Base-by-base conservation (phyloP, 2,329 filamentous ascomycete genomes). In the Cladosporium sp. region DNA sequence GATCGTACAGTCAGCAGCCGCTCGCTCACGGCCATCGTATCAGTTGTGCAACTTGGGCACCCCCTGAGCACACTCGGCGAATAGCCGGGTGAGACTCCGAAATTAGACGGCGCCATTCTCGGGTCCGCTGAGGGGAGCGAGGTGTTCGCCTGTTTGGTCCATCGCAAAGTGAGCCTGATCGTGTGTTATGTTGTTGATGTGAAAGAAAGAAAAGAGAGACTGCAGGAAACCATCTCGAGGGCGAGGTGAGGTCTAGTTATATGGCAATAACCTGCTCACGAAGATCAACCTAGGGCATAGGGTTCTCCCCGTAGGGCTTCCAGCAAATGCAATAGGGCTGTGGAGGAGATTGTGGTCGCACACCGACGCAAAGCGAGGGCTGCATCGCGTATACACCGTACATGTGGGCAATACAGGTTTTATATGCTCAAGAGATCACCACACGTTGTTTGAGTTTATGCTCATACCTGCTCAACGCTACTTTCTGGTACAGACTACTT, bases 241-340 rank as follows among this genome's bases (percentile, higher is more conserved):
- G 39, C 10, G n/a, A 57, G 32, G 54, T 36, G 54, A 57, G 32
- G 54, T 57, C 30, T 10, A 57, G 5, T 51, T 51, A 51, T 21
- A 26, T n/a, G 6, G 54, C 30, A 36, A 57, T 14, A 23, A 16
- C n/a, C 32, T 36, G 7, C 54, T 57, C 32, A 34, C 14, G 54
- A 32, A 39, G 54, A 39, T 57, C 32, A 25, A 34, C 54, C 30
- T 39, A 57, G 54, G 54, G 54, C 54, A 57, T 57, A 39, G 54
- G 54, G 54, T 39, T 57, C n/a, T 14, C 11, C 18, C 28, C n/a
- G 26, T 57, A 57, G 54, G 54, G 54, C 54, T 57, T 54, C 5
- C 18, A 46, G n/a, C n/a, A n/a, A n/a, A 46, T 46, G 39, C 39
- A 46, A 46, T 46, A 46, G 39, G 39, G 39, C 21, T 46, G n/a